Conservation (phyloP, 75 land plant genomes). For the Pinus albicaulis region DNA sequence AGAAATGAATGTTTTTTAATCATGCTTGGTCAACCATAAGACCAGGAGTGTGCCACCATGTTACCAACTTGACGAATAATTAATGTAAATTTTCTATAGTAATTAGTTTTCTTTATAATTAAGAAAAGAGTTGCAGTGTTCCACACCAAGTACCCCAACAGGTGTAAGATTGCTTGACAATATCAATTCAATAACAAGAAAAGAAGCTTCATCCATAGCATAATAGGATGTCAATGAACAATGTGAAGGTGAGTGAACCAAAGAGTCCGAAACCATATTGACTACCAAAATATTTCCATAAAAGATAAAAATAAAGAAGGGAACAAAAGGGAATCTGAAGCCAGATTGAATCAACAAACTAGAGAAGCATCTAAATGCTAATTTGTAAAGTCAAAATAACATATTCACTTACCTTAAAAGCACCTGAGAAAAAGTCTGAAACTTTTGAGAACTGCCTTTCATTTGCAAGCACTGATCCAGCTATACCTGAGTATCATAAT, state of each 20-base stretch:
- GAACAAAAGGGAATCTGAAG: no score
- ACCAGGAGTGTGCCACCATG: no score
- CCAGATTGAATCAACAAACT: not conserved
- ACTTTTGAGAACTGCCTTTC: slow-evolving; percentile 29
- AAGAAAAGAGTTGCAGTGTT: not conserved
- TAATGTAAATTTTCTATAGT: not conserved
- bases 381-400: not conserved
- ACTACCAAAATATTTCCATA: not conserved
- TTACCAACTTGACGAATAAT: not conserved
- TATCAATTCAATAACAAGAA: no score
- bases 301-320: not conserved
- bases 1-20: no score
- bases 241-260: not conserved
- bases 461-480: slow-evolving; percentile 42
- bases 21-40: no score
- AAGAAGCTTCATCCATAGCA: not conserved
- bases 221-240: not conserved
- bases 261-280: no score
- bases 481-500: slow-evolving; percentile 22
- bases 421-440: slow-evolving; percentile 33
- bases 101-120: not conserved
- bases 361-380: not conserved
- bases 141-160: not conserved
- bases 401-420: slow-evolving; percentile 34
- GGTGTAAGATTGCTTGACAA: not conserved